phyloP scores from a whole-genome alignment of 352 stramenopile genomes.

The Phytophthora podocarpi region DNA sequence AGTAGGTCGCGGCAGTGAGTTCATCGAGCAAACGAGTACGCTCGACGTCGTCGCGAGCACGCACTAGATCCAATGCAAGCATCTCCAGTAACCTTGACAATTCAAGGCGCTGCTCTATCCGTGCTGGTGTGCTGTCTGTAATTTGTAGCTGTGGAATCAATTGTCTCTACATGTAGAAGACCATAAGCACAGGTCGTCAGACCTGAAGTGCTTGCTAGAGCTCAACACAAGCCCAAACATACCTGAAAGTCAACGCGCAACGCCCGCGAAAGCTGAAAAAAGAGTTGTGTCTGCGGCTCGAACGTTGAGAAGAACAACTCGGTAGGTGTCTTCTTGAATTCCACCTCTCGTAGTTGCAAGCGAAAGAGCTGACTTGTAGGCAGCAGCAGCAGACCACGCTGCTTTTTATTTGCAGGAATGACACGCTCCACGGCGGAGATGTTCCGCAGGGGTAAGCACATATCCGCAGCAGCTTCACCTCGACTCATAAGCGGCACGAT shows the following conservation, averaged over 20 bases:
- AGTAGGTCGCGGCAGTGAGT: constrained; percentile 42
- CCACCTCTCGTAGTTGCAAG: constrained; percentile 29
- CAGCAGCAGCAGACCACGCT: constrained; percentile 52
- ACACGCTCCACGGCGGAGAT: constrained; percentile 44
- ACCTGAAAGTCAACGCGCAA: constrained; percentile 57
- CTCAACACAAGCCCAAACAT: constrained; percentile 7
- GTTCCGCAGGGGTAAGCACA: constrained; percentile 27
- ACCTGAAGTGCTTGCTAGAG: background rate
- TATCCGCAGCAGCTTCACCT: constrained; percentile 18
- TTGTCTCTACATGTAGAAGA: constrained; percentile 24
- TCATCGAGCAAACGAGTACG: constrained; percentile 50
- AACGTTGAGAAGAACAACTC: constrained; percentile 66
- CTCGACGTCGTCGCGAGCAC: constrained; percentile 11
- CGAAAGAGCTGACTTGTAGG: constrained; percentile 56
- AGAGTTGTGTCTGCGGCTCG: constrained; percentile 60
- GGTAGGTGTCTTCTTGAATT: constrained; percentile 2
- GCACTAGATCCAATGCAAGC: constrained; percentile 40
- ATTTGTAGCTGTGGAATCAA: constrained; percentile 20
- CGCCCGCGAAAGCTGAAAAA: constrained; percentile 52
- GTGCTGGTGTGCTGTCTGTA: background rate
- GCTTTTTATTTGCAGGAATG: constrained; percentile 40
- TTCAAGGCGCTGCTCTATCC: constrained; percentile 29
- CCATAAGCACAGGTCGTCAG: constrained; percentile 8
- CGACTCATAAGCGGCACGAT: constrained; percentile 49
- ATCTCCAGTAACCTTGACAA: constrained; percentile 39